Evolutionary conservation across 352 stramenopile species (phyloP), one percentile per base, ranked within the genome.

Genomic region (Porosira glacialis): DNA sequence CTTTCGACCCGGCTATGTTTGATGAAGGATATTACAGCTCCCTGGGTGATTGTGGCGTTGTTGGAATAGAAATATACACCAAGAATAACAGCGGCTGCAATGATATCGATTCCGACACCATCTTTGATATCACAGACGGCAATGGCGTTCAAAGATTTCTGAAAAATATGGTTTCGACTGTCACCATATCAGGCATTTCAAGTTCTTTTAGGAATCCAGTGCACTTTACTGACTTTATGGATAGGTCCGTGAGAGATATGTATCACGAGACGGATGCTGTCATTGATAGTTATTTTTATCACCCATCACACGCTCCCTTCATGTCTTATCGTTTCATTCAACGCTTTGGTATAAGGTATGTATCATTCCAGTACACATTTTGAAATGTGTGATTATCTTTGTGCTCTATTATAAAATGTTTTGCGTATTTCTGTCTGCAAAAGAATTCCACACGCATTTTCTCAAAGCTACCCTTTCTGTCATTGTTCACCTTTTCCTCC

Each of bases 251-350:
- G 17, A 28, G 73, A 3, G 81, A 89, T 58, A 70, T 58, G 10
- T 24, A 68, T 13, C 48, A 81, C 15, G 84, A 90, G 50, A 87
- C 65, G 7, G 81, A 90, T 13, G 84, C 66, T 1, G 55, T 76
- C 0, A 19, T 90, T 10, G 79, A 88, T 22, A 67, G 79, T 28
- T 69, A 80, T 19, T 78, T 88, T 33, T 65, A 77, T 51, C 79
- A 90, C 53, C 22, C 19, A 27, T 87, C 76, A 22, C 59, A 47
- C 8, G 47, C 81, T 6, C 79, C 84, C 2, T 89, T 88, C 55
- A n/a, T 90, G 27, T 30, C 68, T 26, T 26, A 50, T 30, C 30
- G 53, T 0, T 51, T 90, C 15, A 70, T 81, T 10, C 75, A 88
- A 47, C 36, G 77, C 17, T 80, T 87, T 52, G 74, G 77, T 4